Base-by-base conservation (phyloP, 2,329 filamentous ascomycete genomes). In the Blastomyces gilchristii region DNA sequence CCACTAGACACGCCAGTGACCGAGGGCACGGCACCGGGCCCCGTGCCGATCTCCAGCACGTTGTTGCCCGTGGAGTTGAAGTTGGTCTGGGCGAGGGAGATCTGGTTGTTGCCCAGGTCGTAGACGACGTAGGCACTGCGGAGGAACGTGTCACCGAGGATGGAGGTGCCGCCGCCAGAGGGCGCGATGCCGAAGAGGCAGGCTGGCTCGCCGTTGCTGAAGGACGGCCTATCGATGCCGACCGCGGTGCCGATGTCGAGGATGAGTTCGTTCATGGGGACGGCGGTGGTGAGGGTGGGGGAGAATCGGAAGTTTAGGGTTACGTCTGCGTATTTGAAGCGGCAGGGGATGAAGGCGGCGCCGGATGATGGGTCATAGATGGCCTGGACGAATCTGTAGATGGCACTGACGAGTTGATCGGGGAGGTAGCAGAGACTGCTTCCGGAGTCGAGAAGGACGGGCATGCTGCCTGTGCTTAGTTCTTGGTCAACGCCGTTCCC, bases 101-200 rank as follows among this genome's bases (percentile, higher is more conserved):
- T 85, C 74, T 88, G 80, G 71, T 90, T 85, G 72, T 88, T 89
- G 37, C 80, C 83, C 28, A 90, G 78, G 71, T 91, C 87, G 71
- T 89, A 91, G 12, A 91, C 88, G 16, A 90, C 82, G 68, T 91
- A 91, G 0, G 88, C 88, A 45, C 85, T 87, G 58, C 88, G 81
- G 62, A 91, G 77, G 72, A 91, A 91, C 0, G 88, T 89, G 71
- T 91, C 88, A 18, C 88, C 88, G 37, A 91, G 77, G 1, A 90
- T 83, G 53, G 82, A 80, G n/a, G 82, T 81, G 39, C 80, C 78
- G 1, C 73, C 67, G 2, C 80, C 80, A 1, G 85, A 80, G 1
- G 86, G 84, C 2, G 83, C 79, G 65, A 91, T 82, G 63, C 87
- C 88, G 69, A 90, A 89, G 45, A 87, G 78, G 67, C 88, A 91